Evolutionary conservation across 2,329 filamentous ascomycete genomes (phyloP).

Genomic region (Aspergillus sp.): DNA sequence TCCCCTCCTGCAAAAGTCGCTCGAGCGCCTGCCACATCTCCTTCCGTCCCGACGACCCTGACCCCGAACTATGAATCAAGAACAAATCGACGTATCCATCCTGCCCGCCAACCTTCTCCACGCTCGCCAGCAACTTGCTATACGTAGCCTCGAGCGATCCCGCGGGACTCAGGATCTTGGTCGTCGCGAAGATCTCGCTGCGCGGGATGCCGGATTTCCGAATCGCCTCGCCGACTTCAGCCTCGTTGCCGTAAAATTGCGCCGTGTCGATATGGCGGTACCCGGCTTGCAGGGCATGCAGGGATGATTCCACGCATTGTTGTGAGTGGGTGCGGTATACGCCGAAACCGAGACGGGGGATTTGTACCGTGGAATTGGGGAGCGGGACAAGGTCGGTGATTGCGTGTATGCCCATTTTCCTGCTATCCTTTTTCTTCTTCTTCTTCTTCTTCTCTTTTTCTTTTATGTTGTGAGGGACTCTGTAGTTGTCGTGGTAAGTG

Average conservation of each 20-base stretch:
- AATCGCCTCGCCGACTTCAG: constrained; percentile 58
- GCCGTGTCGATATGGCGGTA: constrained; percentile 53
- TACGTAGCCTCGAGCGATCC: constrained; percentile 53
- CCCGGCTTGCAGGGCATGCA: constrained; percentile 46
- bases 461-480: no score
- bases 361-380: constrained; percentile 42
- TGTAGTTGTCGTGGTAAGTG: no score
- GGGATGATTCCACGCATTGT: constrained; percentile 51
- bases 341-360: constrained; percentile 63
- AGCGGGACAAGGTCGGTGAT: constrained; percentile 45
- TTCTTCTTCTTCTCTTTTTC: no score
- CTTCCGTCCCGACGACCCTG: constrained; percentile 48
- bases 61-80: constrained; percentile 58
- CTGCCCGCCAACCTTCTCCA: constrained; percentile 51
- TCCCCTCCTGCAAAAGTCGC: constrained; percentile 51
- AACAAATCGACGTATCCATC: constrained; percentile 64
- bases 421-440: not conserved
- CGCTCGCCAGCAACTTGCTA: constrained; percentile 51
- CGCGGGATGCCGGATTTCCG: constrained; percentile 45
- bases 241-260: constrained; percentile 62
- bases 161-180: constrained; percentile 55
- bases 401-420: constrained; percentile 30
- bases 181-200: constrained; percentile 58
- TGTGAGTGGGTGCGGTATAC: constrained; percentile 55
- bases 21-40: constrained; percentile 61